Evolutionary conservation across 345 rosid genomes (phyloP).

Genomic region (Eucalyptus sideroxylon): DNA sequence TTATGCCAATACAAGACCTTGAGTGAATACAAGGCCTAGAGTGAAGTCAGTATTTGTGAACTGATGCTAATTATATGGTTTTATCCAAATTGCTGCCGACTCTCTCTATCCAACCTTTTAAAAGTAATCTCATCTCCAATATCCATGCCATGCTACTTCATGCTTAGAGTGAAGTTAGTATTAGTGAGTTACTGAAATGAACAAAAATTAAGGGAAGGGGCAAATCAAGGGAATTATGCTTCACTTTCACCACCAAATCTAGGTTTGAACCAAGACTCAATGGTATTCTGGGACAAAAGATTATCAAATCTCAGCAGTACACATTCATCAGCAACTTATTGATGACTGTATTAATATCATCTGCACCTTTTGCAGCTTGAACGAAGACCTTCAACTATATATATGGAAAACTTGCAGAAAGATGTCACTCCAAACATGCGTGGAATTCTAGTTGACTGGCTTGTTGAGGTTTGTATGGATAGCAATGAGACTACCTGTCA

Average conservation of each 20-base stretch:
- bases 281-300: not conserved
- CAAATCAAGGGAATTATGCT: not conserved
- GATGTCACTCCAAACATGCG: constrained; percentile 77
- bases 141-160: not conserved
- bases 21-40: not conserved
- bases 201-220: not conserved
- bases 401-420: constrained; percentile 66
- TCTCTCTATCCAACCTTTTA: not conserved
- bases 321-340: not conserved
- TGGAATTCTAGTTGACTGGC: constrained; percentile 82
- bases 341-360: not conserved
- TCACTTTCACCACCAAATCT: not conserved
- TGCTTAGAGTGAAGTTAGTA: not conserved
- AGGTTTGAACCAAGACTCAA: not conserved
- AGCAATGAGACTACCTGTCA: not conserved
- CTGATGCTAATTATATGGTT: not conserved
- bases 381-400: constrained; percentile 56
- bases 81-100: not conserved
- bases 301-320: not conserved
- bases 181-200: not conserved
- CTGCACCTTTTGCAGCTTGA: constrained; percentile 44
- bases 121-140: not conserved
- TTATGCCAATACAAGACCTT: not conserved
- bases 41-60: not conserved
- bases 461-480: constrained; percentile 64